phyloP scores from a whole-genome alignment of 441 rosid genomes.

The Viola pubescens region DNA sequence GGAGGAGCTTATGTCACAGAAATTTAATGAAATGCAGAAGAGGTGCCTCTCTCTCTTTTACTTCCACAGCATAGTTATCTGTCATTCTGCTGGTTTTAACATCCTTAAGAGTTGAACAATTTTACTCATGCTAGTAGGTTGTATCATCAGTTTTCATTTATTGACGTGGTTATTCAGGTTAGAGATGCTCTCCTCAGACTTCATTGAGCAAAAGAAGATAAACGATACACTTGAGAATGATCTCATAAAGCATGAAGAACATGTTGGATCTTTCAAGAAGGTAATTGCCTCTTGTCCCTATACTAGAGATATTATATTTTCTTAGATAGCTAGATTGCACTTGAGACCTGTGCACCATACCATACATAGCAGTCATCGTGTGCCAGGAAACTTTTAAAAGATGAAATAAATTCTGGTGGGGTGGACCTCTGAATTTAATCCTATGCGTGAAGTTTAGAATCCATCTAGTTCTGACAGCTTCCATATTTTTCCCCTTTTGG shows the following conservation, averaged over 20 bases:
- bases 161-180: slow-evolving; percentile 38
- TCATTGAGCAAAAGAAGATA: slow-evolving; percentile 50
- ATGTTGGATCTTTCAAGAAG: slow-evolving; percentile 49
- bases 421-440: background rate
- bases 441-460: background rate
- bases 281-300: slow-evolving; percentile 20
- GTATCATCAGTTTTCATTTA: background rate
- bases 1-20: slow-evolving; percentile 62
- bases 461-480: slow-evolving; percentile 1
- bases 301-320: too few species aligned
- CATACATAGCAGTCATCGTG: background rate
- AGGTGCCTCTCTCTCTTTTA: slow-evolving; percentile 34
- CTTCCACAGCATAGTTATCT: too few species aligned
- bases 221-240: slow-evolving; percentile 54
- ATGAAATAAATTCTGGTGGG: background rate
- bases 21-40: slow-evolving; percentile 45
- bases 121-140: background rate
- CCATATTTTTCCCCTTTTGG: background rate
- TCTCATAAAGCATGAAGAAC: slow-evolving; percentile 51
- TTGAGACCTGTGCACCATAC: background rate
- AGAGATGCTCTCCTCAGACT: slow-evolving; percentile 59
- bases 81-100: too few species aligned
- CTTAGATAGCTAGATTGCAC: background rate
- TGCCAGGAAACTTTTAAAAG: background rate
- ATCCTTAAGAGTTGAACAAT: background rate